Evolutionary conservation across 2,329 filamentous ascomycete genomes (phyloP).

Genomic region (Colletotrichum sp.): DNA sequence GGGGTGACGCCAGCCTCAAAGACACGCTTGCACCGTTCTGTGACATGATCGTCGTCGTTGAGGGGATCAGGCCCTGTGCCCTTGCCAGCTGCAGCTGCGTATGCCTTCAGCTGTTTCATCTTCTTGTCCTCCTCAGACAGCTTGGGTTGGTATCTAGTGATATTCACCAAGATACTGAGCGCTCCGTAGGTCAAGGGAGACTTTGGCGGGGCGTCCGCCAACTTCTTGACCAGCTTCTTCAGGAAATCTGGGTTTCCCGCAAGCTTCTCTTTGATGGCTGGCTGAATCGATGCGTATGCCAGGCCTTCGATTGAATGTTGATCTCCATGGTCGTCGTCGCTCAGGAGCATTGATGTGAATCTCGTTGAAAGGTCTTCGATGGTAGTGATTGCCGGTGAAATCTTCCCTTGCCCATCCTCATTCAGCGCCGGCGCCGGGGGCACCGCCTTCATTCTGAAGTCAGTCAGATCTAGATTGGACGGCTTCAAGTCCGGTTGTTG

Average conservation of each 20-base stretch:
- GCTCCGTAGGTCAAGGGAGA: conserved; percentile 83
- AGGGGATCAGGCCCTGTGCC: conserved; percentile 67
- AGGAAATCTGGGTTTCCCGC: conserved; percentile 73
- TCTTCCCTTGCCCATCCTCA: conserved; percentile 45
- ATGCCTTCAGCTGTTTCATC: conserved; percentile 90
- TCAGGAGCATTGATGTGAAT: conserved; percentile 71
- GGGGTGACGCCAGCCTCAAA: conserved; percentile 82
- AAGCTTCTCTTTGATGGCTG: conserved; percentile 83
- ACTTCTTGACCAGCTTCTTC: conserved; percentile 68
- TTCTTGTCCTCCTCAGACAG: conserved; percentile 91
- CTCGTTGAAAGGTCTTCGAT: conserved; percentile 70
- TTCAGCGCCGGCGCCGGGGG: conserved; percentile 45
- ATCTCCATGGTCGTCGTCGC: conserved; percentile 60
- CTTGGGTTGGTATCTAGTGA: conserved; percentile 80
- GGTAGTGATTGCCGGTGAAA: conserved; percentile 61
- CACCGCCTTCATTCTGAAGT: conserved; percentile 59
- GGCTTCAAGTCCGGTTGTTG: conserved; percentile 18
- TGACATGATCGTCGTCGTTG: conserved; percentile 78
- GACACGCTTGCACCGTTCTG: conserved; percentile 75
- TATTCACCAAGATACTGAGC: conserved; percentile 83
- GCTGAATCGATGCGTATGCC: conserved; percentile 87
- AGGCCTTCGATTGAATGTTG: conserved; percentile 86
- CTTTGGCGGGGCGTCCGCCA: conserved; percentile 63
- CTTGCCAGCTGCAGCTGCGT: conserved; percentile 83
- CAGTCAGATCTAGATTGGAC: conserved; percentile 43